Base-by-base conservation (phyloP, 495 filamentous ascomycete species). In the Neurospora africana region DNA sequence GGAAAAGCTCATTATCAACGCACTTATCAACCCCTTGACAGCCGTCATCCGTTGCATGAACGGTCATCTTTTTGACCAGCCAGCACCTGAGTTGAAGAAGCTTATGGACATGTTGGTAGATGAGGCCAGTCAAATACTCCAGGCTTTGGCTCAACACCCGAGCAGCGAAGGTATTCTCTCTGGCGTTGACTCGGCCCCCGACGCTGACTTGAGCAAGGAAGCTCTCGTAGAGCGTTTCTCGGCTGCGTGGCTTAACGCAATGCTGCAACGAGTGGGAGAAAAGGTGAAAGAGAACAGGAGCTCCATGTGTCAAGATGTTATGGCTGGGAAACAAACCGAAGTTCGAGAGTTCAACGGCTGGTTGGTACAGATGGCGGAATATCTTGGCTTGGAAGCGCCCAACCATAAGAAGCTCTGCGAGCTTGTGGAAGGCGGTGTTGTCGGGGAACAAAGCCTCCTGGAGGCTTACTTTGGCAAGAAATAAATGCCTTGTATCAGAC, bases 331-430 rank as follows among this genome's bases (percentile, higher is more conserved):
- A 76, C 75, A 79, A 69, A 96, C 93, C 3, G 94, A 97, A 79
- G 88, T 97, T 70, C 87, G 91, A 23, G 94, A 91, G 75, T 87
- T 97, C 74, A 97, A 95, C 81, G 94, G 93, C 19, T 97, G 90
- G 81, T 85, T 97, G 38, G 87, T 83, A n/a, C 79, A 82, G 19
- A 82, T 75, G 36, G 82, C 80, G 9, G 73, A 71, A 38, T 74
- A 78, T 23, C 76, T 76, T 15, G 73, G 44, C 19, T 17, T 74
- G 27, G 73, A 72, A 41, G 68, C 79, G 17, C 73, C 77, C 27
- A 74, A 74, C 2, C 78, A 83, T 61, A 73, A 78, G 75, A 77
- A 73, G 39, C 40, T 83, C 37, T 69, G 79, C 39, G 27, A 58
- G 5, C 43, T 83, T 21, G 80, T 83, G n/a, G 72, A 74, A 43